phyloP scores from a whole-genome alignment of 352 stramenopile genomes.

The Phytophthora quininea region DNA sequence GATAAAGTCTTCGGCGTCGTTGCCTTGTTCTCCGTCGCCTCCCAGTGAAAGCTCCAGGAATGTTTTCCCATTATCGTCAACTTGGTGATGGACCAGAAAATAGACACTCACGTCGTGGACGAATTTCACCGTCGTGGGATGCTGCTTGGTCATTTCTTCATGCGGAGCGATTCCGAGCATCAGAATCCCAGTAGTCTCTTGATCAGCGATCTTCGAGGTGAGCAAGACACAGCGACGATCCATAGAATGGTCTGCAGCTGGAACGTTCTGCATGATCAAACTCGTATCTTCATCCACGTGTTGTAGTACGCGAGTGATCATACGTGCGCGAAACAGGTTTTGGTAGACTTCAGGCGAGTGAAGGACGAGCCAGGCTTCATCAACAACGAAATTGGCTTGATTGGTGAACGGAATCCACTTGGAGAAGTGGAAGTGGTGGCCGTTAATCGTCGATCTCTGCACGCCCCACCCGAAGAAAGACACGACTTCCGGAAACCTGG shows the following conservation, averaged over 20 bases:
- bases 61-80: conserved; percentile 9
- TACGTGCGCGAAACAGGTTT: conserved; percentile 23
- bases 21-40: conserved; percentile 21
- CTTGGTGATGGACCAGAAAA: conserved; percentile 28
- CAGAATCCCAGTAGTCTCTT: conserved; percentile 15
- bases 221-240: conserved; percentile 31
- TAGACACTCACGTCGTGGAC: conserved; percentile 36
- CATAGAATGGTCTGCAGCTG: conserved; percentile 22
- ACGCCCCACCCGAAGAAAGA: conserved; percentile 38
- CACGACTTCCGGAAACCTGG: conserved; percentile 4
- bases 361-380: conserved; percentile 35
- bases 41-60: conserved; percentile 41
- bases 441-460: conserved; percentile 13
- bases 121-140: conserved; percentile 19
- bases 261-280: conserved; percentile 36
- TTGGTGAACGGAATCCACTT: conserved; percentile 27
- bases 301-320: conserved; percentile 36
- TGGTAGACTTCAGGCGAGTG: conserved; percentile 34
- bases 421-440: conserved; percentile 43
- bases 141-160: conserved; percentile 13
- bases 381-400: conserved; percentile 11
- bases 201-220: conserved; percentile 26
- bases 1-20: conserved; percentile 27
- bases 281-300: conserved; percentile 29
- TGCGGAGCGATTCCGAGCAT: conserved; percentile 21